phyloP scores from a whole-genome alignment of 352 stramenopile genomes.

The Globisporangium viniferum region DNA sequence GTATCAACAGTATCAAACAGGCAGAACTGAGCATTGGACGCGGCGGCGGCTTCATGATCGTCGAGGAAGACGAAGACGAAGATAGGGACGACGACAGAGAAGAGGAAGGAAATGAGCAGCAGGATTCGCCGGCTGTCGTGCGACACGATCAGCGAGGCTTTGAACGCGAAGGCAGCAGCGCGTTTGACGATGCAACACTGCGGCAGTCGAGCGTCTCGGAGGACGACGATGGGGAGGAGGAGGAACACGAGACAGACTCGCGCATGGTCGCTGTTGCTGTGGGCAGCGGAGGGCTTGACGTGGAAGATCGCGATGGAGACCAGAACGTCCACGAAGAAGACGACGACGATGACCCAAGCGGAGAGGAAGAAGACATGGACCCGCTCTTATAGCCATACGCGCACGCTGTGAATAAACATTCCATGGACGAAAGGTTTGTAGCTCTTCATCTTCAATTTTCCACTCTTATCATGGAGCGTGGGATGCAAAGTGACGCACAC shows the following conservation, averaged over 20 bases:
- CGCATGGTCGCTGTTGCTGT: neutral
- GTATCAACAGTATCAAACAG: neutral
- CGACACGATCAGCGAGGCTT: neutral
- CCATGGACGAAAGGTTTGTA: neutral
- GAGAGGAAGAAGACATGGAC: slow-evolving; percentile 2
- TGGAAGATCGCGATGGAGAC: neutral
- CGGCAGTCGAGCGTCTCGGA: neutral
- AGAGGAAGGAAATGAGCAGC: slow-evolving; percentile 7
- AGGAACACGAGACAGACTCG: neutral
- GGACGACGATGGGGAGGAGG: neutral
- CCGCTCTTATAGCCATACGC: neutral
- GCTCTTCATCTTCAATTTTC: neutral
- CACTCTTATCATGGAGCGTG: neutral
- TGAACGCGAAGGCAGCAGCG: neutral
- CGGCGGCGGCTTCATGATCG: slow-evolving; percentile 1
- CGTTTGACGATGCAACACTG: neutral
- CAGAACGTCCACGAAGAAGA: neutral
- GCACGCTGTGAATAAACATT: neutral
- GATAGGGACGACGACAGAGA: neutral
- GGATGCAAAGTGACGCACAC: neutral
- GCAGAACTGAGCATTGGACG: neutral
- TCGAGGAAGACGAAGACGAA: slow-evolving; percentile 11
- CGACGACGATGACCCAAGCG: neutral
- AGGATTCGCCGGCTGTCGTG: slow-evolving; percentile 3
- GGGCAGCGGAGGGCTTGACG: neutral